These are phyloP conservation scores for Phaseolus coccineus DNA, from an alignment of 331 rosid species.

Conservation along the genomic window DNA sequence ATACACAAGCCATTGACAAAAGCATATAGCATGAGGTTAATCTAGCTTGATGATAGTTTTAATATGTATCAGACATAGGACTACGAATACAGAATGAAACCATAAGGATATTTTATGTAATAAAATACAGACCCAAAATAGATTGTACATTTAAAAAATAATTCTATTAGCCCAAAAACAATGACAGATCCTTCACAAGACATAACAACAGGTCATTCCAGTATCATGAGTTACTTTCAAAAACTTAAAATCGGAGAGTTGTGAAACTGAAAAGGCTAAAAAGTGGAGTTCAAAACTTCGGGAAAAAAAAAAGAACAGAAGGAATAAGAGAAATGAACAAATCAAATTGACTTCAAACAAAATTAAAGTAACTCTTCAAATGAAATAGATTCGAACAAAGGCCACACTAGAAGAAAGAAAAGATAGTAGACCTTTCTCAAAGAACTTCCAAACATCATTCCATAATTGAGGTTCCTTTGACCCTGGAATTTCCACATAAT, in stretches of 20 bases:
- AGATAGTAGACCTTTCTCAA: conserved; percentile 67
- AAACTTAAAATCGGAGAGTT: conserved; percentile 15
- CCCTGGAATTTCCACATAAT: conserved; percentile 82
- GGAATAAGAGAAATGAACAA: conserved; percentile 11
- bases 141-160: neutral
- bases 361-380: conserved; percentile 11
- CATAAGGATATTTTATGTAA: conserved; percentile 1
- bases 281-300: neutral
- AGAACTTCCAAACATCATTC: conserved; percentile 80
- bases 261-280: conserved; percentile 36
- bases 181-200: neutral
- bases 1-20: neutral
- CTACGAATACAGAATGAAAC: conserved; percentile 12
- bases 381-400: conserved; percentile 18
- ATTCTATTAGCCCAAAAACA: conserved; percentile 18
- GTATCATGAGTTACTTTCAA: neutral
- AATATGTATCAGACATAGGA: neutral
- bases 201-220: neutral
- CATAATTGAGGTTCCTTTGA: conserved; percentile 90
- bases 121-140: neutral
- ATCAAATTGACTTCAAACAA: conserved; percentile 33
- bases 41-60: conserved; percentile 27
- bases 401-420: conserved; percentile 15
- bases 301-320: neutral
- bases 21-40: neutral